A percentile compares a stretch with the other conserved stretches of the same genome.
Conservation (phyloP, 2,329 filamentous ascomycete genomes). For the Ascocoryne sarcoides region DNA sequence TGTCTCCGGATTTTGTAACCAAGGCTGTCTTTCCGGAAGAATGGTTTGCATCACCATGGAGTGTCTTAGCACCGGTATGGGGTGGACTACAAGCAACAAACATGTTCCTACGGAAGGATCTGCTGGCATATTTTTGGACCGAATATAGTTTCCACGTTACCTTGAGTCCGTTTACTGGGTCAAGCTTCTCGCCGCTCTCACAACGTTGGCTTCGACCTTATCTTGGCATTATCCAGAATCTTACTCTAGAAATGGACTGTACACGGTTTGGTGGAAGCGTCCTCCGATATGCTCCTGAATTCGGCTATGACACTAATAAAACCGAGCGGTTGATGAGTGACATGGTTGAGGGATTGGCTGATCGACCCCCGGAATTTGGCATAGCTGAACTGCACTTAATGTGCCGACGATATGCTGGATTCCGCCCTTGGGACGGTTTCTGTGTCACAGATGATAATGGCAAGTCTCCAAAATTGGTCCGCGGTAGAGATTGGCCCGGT, state of each 20-base stretch:
- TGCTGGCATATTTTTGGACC: constrained; percentile 27
- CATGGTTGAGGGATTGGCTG: constrained; percentile 11
- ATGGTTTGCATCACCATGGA: constrained; percentile 21
- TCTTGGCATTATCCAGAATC: constrained; percentile 18
- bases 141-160: constrained; percentile 27
- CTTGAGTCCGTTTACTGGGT: constrained; percentile 18
- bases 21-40: constrained; percentile 17
- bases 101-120: constrained; percentile 18
- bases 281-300: constrained; percentile 8
- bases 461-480: neutral
- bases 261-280: constrained; percentile 22
- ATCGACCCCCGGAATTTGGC: constrained; percentile 3
- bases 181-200: constrained; percentile 21
- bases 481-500: neutral
- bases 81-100: constrained; percentile 19
- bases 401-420: constrained; percentile 11
- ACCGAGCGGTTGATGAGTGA: constrained; percentile 10
- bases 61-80: constrained; percentile 18
- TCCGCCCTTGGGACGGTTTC: neutral
- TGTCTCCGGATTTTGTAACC: constrained; percentile 20
- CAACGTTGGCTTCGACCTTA: constrained; percentile 20
- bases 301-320: constrained; percentile 12
- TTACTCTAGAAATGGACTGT: constrained; percentile 27
- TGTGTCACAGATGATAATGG: constrained; percentile 1
- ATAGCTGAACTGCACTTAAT: constrained; percentile 16